A percentile compares a stretch with the other conserved stretches of the same genome.
phyloP scores from a whole-genome alignment of 306 rosid genomes.

The Quercus alba region DNA sequence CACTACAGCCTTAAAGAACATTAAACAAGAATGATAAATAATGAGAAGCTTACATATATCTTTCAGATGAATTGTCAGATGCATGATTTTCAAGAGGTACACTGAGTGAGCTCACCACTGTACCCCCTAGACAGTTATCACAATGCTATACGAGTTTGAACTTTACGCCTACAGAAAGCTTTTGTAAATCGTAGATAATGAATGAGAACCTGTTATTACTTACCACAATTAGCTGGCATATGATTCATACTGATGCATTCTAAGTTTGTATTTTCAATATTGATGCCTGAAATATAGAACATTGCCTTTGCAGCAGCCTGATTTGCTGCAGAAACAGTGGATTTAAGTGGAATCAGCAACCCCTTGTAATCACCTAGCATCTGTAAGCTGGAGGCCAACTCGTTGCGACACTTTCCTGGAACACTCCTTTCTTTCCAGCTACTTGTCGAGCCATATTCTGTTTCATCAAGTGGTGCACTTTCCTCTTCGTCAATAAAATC shows the following conservation, averaged over 20 bases:
- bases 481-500: conserved; percentile 89
- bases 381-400: conserved; percentile 74
- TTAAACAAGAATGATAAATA: background rate
- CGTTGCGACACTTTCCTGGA: conserved; percentile 61
- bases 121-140: background rate
- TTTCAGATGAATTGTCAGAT: background rate
- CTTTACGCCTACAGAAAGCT: background rate
- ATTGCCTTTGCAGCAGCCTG: conserved; percentile 95
- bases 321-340: conserved; percentile 65
- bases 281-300: conserved; percentile 73
- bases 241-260: conserved; percentile 71
- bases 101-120: background rate
- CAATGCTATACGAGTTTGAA: background rate
- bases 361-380: conserved; percentile 81
- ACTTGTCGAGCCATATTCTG: conserved; percentile 38
- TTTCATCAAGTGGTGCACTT: conserved; percentile 38
- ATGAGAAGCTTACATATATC: background rate
- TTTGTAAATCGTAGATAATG: background rate
- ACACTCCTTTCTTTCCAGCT: conserved; percentile 51
- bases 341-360: conserved; percentile 78
- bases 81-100: background rate
- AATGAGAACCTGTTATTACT: conserved; percentile 38
- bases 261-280: conserved; percentile 59
- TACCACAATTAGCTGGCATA: conserved; percentile 70
- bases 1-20: background rate